phyloP scores from a whole-genome alignment of 2,329 filamentous ascomycete species.

The Torrubiellomyces zombiae region DNA sequence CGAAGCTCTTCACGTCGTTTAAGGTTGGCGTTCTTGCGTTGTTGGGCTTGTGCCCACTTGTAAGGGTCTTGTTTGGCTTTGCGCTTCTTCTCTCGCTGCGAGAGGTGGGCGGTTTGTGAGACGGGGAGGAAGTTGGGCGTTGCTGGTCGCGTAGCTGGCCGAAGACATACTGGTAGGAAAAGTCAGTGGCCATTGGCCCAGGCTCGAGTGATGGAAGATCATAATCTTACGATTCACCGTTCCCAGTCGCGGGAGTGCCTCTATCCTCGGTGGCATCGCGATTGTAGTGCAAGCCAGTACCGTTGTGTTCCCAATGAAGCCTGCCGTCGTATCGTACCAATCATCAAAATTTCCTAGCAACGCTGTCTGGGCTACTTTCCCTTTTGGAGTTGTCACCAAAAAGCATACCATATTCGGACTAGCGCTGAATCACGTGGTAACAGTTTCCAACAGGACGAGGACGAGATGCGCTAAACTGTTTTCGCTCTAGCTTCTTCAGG shows the following conservation, averaged over 20 bases:
- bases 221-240: constrained; percentile 44
- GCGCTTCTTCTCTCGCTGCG: constrained; percentile 45
- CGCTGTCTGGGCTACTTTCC: background rate
- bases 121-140: constrained; percentile 38
- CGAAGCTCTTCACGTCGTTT: constrained; percentile 56
- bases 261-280: constrained; percentile 54
- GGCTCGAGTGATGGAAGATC: too few relatives aligned
- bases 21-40: constrained; percentile 70
- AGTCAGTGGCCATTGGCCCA: too few relatives aligned
- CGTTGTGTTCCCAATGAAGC: background rate
- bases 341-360: constrained; percentile 18
- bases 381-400: too few relatives aligned
- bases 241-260: constrained; percentile 40
- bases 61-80: constrained; percentile 66
- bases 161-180: constrained; percentile 39
- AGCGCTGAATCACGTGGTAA: constrained; percentile 16
- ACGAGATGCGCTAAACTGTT: constrained; percentile 6
- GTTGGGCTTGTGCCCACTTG: constrained; percentile 60
- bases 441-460: background rate
- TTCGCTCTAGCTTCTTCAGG: constrained; percentile 14
- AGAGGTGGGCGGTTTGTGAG: constrained; percentile 47
- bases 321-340: too few relatives aligned
- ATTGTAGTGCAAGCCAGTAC: too few relatives aligned
- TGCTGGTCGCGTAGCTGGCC: constrained; percentile 29
- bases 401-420: constrained; percentile 6